A percentile compares a stretch with the other conserved stretches of the same genome.
Evolutionary conservation across 208 protist species (phyloP).

Genomic region (Leishmania gerbilli): DNA sequence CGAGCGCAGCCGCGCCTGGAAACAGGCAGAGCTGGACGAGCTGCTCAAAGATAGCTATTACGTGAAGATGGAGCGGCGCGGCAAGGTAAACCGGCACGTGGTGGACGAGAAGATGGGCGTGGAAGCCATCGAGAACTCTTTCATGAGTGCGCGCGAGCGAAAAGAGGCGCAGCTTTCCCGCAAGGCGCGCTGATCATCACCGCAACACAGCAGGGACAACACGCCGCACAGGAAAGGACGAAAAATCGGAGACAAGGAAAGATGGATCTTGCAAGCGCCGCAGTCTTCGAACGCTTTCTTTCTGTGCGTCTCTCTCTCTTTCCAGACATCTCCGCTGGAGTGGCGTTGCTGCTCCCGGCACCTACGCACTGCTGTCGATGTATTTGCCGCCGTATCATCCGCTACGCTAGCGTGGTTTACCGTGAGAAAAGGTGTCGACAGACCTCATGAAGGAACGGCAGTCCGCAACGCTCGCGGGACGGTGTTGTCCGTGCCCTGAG

Average conservation of each 20-base stretch:
- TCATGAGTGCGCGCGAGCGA: constrained; percentile 83
- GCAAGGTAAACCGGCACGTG: constrained; percentile 52
- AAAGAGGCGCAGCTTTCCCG: constrained; percentile 75
- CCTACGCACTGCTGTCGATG: not conserved
- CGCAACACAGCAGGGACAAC: not conserved
- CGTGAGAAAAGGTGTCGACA: not conserved
- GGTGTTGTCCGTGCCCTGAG: not conserved
- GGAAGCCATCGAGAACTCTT: constrained; percentile 86
- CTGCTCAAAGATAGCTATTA: constrained; percentile 91
- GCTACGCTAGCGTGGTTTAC: not conserved
- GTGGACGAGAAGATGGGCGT: constrained; percentile 88
- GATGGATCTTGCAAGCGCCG: not conserved
- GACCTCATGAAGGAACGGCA: not conserved
- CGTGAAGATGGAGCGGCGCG: constrained; percentile 88
- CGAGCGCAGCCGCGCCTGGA: constrained; percentile 82
- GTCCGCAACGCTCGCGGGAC: not conserved
- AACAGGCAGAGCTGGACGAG: constrained; percentile 87
- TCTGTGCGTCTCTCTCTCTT: not conserved
- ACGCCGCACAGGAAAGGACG: not conserved
- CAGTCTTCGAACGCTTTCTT: not conserved
- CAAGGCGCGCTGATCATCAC: constrained; percentile 22
- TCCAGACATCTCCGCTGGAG: not conserved
- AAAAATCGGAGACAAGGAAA: not conserved
- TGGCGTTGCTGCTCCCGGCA: not conserved
- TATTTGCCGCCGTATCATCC: not conserved